A percentile compares a stretch with the other conserved stretches of the same genome.
Conservation (phyloP, 2,329 filamentous ascomycete genomes). For the Arthrinium phaeospermum region DNA sequence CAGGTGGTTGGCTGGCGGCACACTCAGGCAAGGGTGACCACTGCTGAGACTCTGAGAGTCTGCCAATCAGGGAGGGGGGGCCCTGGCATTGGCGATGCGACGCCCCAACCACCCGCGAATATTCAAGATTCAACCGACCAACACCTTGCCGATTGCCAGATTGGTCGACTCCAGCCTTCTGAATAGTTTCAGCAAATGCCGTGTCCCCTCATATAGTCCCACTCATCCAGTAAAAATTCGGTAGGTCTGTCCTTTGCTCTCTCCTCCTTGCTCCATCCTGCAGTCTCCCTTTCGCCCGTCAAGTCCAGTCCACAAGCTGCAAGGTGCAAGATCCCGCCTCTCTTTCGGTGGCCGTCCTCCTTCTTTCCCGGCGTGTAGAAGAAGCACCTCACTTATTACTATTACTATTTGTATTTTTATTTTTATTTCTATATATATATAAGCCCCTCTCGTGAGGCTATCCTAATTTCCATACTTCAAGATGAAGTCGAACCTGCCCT, state of each 20-base stretch:
- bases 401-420: neutral
- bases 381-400: neutral
- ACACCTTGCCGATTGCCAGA: neutral
- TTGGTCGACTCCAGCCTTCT: conserved; percentile 19
- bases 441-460: neutral
- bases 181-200: conserved; percentile 15
- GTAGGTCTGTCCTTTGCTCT: neutral
- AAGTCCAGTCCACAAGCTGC: conserved; percentile 2
- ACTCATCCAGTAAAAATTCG: neutral
- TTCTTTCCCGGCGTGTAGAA: neutral
- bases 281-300: conserved; percentile 1
- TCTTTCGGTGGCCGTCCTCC: neutral
- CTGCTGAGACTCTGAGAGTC: too few species aligned
- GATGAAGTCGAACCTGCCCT: conserved; percentile 37
- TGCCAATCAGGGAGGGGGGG: neutral
- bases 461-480: conserved; percentile 26
- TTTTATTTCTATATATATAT: neutral
- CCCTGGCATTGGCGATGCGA: neutral
- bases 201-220: neutral
- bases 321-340: conserved; percentile 9
- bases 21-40: neutral
- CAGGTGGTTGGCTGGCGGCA: conserved; percentile 11
- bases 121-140: neutral
- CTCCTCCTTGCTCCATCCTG: neutral
- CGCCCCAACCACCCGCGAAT: conserved; percentile 13